Percentiles rank a stretch among this genome's conserved stretches.
These are phyloP conservation scores for Nitzschia palea DNA, from an alignment of 108 stramenopile species.

Conservation along the genomic window DNA sequence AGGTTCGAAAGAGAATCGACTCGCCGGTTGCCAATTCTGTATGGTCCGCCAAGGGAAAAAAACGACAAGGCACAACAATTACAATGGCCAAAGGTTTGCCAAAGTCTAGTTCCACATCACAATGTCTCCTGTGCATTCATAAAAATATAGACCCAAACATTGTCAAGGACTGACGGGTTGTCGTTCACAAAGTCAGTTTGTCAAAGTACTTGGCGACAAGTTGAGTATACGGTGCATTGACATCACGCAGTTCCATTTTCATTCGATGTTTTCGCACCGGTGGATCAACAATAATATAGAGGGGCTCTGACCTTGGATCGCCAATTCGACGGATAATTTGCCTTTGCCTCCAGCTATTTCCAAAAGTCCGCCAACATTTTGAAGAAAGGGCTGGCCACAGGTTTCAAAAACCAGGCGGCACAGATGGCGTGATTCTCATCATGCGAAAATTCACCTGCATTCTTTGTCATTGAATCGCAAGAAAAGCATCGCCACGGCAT, in stretches of 20 bases:
- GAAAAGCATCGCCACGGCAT: constrained; percentile 37
- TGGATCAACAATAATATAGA: constrained; percentile 67
- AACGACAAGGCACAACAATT: constrained; percentile 70
- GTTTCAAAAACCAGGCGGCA: constrained; percentile 59
- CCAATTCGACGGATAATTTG: constrained; percentile 58
- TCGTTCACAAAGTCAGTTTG: constrained; percentile 28
- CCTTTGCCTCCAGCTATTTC: constrained; percentile 80
- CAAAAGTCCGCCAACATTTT: constrained; percentile 28
- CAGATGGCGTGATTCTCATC: constrained; percentile 60
- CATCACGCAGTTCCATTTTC: constrained; percentile 24
- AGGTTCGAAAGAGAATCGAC: constrained; percentile 38
- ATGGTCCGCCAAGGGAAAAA: constrained; percentile 50
- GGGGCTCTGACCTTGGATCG: constrained; percentile 44
- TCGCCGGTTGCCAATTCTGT: not conserved
- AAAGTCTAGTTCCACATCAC: constrained; percentile 51
- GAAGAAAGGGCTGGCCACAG: constrained; percentile 14
- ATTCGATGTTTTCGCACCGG: constrained; percentile 53
- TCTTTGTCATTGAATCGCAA: constrained; percentile 27
- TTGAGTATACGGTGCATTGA: constrained; percentile 17
- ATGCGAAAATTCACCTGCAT: constrained; percentile 33
- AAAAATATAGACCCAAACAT: constrained; percentile 70
- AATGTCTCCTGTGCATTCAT: constrained; percentile 73
- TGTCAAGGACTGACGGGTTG: constrained; percentile 3
- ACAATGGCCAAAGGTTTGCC: constrained; percentile 54
- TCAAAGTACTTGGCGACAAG: constrained; percentile 22